A percentile compares a stretch with the other conserved stretches of the same genome.
Conservation (phyloP, 2,329 filamentous ascomycete genomes). For the Beauveria caledonica region DNA sequence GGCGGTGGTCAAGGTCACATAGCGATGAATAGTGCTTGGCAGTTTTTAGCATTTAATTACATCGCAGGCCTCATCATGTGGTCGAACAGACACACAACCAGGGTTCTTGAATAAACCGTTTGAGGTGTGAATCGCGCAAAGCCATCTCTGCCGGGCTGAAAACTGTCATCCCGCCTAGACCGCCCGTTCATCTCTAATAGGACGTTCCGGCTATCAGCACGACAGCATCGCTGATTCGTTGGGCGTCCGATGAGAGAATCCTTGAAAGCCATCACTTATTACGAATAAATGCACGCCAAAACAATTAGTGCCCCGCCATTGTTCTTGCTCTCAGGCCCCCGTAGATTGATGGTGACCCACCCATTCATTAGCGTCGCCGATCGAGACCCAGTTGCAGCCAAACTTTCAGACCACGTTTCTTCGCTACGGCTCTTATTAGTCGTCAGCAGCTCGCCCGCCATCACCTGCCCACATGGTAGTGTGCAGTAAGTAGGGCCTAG, state of each 20-base stretch:
- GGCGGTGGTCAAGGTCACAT: background rate
- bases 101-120: too few species aligned
- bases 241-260: too few species aligned
- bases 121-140: background rate
- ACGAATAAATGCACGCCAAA: too few species aligned
- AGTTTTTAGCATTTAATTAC: background rate
- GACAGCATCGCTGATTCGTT: too few species aligned
- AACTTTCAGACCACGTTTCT: conserved; percentile 4
- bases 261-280: too few species aligned
- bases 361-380: background rate
- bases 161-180: too few species aligned
- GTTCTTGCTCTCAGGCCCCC: too few species aligned
- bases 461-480: background rate
- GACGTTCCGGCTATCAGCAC: too few species aligned
- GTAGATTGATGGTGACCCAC: background rate
- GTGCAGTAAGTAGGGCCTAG: background rate
- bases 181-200: too few species aligned
- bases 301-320: background rate
- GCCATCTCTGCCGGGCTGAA: background rate
- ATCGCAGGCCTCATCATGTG: background rate
- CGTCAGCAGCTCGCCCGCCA: background rate
- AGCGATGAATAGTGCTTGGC: background rate
- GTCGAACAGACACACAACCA: too few species aligned
- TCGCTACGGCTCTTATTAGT: background rate
- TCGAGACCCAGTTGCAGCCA: background rate